Percentiles rank a stretch among this genome's conserved stretches.
phyloP scores from a whole-genome alignment of 306 rosid species.

The Prunus mume region DNA sequence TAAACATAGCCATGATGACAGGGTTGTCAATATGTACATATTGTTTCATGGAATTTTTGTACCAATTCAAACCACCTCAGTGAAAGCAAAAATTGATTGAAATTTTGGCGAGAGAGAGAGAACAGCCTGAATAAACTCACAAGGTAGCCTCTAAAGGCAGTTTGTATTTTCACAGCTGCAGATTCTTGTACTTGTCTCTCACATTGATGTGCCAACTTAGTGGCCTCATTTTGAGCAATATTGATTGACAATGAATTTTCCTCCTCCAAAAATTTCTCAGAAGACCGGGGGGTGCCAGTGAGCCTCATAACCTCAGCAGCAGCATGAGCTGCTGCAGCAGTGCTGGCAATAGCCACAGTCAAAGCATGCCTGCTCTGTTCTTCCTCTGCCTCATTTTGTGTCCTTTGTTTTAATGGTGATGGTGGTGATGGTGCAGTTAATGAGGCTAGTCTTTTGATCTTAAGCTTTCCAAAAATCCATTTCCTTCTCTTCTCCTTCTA shows the following conservation, averaged over 20 bases:
- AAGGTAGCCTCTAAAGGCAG: constrained; percentile 78
- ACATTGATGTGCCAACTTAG: constrained; percentile 22
- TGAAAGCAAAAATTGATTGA: not conserved
- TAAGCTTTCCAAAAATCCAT: constrained; percentile 71
- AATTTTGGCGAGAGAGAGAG: not conserved
- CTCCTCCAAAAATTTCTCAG: constrained; percentile 20
- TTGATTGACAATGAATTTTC: constrained; percentile 19
- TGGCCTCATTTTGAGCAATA: constrained; percentile 27
- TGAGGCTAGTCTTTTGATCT: constrained; percentile 50
- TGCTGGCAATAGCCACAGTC: constrained; percentile 55
- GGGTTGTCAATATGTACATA: no score
- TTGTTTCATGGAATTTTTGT: no score
- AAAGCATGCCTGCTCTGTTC: constrained; percentile 60
- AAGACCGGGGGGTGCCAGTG: constrained; percentile 38
- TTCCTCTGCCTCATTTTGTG: constrained; percentile 43
- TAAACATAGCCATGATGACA: not conserved
- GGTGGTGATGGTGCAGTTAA: constrained; percentile 44
- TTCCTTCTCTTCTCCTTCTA: constrained; percentile 80
- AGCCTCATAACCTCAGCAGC: constrained; percentile 52
- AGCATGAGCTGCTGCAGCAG: constrained; percentile 54
- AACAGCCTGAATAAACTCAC: constrained; percentile 49
- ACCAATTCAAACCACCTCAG: not conserved
- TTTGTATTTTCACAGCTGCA: constrained; percentile 72
- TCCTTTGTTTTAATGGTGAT: constrained; percentile 25
- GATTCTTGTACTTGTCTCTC: constrained; percentile 39